phyloP scores from a whole-genome alignment of 129 eudicot species.

The Saussurea involucrata region DNA sequence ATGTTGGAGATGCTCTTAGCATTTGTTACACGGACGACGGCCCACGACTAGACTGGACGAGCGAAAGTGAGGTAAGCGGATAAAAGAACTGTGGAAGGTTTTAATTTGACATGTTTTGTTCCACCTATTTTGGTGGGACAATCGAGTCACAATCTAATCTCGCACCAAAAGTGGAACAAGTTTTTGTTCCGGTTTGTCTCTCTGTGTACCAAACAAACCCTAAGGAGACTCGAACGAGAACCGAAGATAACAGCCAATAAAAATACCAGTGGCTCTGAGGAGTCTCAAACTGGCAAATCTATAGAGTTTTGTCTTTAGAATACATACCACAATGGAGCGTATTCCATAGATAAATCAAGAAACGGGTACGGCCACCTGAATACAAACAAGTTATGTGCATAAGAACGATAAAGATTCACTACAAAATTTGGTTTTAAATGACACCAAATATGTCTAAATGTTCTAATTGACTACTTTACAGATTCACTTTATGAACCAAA shows the following conservation, averaged over 20 bases:
- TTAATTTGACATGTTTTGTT: neutral
- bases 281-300: too few relatives aligned
- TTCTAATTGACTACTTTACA: neutral
- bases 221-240: neutral
- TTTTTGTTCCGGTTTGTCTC: neutral
- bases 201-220: neutral
- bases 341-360: slow-evolving; percentile 57
- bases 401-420: neutral
- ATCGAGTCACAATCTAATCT: neutral
- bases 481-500: neutral
- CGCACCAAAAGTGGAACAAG: neutral
- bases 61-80: neutral
- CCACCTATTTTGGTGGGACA: neutral
- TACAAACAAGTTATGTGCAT: neutral
- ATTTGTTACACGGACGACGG: neutral
- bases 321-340: slow-evolving; percentile 74
- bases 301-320: neutral
- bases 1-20: neutral
- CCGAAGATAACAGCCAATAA: too few relatives aligned
- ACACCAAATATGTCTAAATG: neutral
- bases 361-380: slow-evolving; percentile 95
- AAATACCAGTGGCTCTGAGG: too few relatives aligned
- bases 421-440: neutral
- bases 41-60: neutral
- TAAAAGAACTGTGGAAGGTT: neutral